Percentiles rank a stretch among this genome's conserved stretches.
Evolutionary conservation across 345 rosid species (phyloP).

Genomic region (Eucalyptus tenuipes): DNA sequence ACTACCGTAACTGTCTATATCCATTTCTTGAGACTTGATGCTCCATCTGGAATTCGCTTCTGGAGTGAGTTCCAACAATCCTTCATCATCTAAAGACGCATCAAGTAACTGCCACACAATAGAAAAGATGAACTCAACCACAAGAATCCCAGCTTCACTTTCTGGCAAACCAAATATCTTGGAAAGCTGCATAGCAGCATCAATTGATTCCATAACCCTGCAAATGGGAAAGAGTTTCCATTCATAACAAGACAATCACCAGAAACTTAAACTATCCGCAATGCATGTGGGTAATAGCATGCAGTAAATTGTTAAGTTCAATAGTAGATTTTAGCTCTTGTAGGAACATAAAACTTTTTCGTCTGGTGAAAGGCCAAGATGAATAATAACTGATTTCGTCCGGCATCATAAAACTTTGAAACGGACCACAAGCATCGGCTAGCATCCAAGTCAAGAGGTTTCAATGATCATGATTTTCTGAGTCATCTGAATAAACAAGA

Average conservation of each 20-base stretch:
- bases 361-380: neutral
- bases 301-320: neutral
- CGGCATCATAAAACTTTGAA: neutral
- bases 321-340: neutral
- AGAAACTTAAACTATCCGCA: neutral
- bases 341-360: too few relatives aligned
- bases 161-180: slow-evolving; percentile 44
- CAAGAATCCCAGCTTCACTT: slow-evolving; percentile 49
- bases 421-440: neutral
- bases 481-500: neutral
- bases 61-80: slow-evolving; percentile 51
- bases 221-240: neutral
- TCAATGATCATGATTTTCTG: neutral
- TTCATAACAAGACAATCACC: neutral
- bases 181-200: slow-evolving; percentile 58
- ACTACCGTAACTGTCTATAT: slow-evolving; percentile 38
- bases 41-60: slow-evolving; percentile 59
- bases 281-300: neutral
- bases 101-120: slow-evolving; percentile 71
- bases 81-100: slow-evolving; percentile 85
- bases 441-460: neutral
- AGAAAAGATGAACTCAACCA: slow-evolving; percentile 59
- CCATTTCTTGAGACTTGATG: slow-evolving; percentile 46
- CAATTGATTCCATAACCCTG: slow-evolving; percentile 78
- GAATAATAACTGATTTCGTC: neutral